Evolutionary conservation across 495 filamentous ascomycete species (phyloP), one percentile per base, ranked within the genome.

Genomic region (Tuber umbilicatum): DNA sequence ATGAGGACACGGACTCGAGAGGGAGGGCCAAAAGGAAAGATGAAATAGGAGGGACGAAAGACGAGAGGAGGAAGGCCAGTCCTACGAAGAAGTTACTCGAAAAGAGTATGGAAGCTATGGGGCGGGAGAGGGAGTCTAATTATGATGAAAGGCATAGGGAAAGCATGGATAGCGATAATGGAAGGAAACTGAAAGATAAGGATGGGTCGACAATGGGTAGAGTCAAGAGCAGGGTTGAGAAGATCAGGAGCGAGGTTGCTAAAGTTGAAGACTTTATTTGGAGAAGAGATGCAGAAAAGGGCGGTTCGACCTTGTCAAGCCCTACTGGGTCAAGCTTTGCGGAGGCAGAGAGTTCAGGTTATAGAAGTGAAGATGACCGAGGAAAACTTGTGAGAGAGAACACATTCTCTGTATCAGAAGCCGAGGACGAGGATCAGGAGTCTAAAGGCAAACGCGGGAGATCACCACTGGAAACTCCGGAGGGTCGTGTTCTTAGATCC

Each of bases 181-280:
- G 68, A 72, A 76, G 68, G 68, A 75, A 70, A 60, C 41, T 73
- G 14, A 74, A 78, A 64, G 76, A 79, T 21, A 80, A 74, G 40
- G 74, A 78, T 47, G 73, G 75, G 37, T 73, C 68, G 41, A 40
- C 76, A 21, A 75, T 76, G 64, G 55, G 69, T 21, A 76, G 75
- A 12, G 75, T 82, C 35, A 82, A 76, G 50, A 75, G 72, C 19
- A 70, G 81, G 17, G 81, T 82, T 43, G 81, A 82, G 70, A 80
- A 78, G 64, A 81, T 82, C 31, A 75, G 80, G 23, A 82, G 76
- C 70, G 81, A 80, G 70, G 77, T 82, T 38, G 60, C 80, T 10
- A 78, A 78, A 43, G 80, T 81, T 37, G 79, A 81, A 69, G 79
- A 81, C 45, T 81, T 79, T 27, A 76, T 81, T 40, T 73, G 78